Percentiles rank a stretch among this genome's conserved stretches.
These are phyloP conservation scores for Cucurbita pepo DNA, from an alignment of 306 rosid genomes.

Conservation along the genomic window DNA sequence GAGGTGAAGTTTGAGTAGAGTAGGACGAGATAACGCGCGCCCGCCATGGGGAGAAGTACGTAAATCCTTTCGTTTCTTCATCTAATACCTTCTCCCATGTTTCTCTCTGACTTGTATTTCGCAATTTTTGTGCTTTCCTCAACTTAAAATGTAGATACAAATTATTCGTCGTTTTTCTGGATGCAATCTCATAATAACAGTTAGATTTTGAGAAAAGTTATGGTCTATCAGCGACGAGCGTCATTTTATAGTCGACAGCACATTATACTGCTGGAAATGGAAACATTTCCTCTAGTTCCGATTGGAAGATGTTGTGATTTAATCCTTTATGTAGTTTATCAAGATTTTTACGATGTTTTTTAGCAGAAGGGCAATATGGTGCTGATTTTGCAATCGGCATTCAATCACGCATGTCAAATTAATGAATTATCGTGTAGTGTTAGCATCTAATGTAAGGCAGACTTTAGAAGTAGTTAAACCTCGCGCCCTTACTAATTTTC, in stretches of 20 bases:
- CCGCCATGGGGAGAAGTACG: conserved; percentile 1
- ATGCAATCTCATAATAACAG: neutral
- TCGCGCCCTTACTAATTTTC: neutral
- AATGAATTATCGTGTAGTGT: neutral
- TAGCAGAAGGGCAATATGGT: no score
- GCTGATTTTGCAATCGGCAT: neutral
- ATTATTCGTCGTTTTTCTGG: neutral
- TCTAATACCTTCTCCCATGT: neutral
- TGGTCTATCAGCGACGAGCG: neutral
- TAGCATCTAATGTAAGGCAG: neutral
- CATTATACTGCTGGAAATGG: neutral
- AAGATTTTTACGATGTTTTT: no score
- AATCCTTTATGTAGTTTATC: neutral
- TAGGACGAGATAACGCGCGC: neutral
- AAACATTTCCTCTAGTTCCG: neutral
- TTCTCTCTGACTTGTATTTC: neutral
- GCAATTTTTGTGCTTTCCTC: neutral
- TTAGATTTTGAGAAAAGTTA: no score
- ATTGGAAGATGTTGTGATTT: neutral
- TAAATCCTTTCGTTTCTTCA: neutral
- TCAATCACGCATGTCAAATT: neutral
- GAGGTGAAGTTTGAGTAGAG: neutral
- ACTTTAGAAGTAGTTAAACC: no score
- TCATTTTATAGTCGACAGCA: neutral
- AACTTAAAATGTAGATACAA: neutral